phyloP scores from a whole-genome alignment of 2,329 filamentous ascomycete genomes.

The Colletotrichum sp. region DNA sequence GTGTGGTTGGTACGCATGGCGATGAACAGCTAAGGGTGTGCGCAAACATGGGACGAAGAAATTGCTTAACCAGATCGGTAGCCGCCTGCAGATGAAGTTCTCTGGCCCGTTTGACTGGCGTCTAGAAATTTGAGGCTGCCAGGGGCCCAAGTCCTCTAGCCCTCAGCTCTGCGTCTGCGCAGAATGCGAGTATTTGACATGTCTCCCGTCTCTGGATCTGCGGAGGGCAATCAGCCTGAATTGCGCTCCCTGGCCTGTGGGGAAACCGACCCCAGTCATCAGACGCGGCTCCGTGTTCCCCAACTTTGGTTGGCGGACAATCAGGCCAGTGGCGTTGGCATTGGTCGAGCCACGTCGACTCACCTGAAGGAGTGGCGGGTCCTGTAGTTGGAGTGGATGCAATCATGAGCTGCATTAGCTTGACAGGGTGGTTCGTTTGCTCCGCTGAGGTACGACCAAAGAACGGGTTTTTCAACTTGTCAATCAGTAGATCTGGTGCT shows the following conservation, averaged over 20 bases:
- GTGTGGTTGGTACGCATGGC: background rate
- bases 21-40: background rate
- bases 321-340: constrained; percentile 8
- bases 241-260: background rate
- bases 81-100: background rate
- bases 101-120: background rate
- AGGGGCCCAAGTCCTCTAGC: background rate
- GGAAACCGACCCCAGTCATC: background rate
- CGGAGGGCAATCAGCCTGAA: constrained; percentile 16
- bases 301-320: constrained; percentile 17
- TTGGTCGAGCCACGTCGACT: constrained; percentile 16
- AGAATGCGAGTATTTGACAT: background rate
- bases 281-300: constrained; percentile 12
- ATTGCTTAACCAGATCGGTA: background rate
- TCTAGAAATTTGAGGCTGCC: background rate
- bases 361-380: constrained; percentile 15
- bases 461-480: background rate
- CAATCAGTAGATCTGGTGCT: background rate
- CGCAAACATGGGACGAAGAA: constrained; percentile 5
- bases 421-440: background rate
- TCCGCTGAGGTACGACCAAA: background rate
- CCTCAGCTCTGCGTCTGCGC: background rate
- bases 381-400: background rate
- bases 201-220: background rate
- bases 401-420: constrained; percentile 8